A percentile compares a stretch with the other conserved stretches of the same genome.
Evolutionary conservation across 2,329 filamentous ascomycete species (phyloP).

Genomic region (Penicillium thymicola): DNA sequence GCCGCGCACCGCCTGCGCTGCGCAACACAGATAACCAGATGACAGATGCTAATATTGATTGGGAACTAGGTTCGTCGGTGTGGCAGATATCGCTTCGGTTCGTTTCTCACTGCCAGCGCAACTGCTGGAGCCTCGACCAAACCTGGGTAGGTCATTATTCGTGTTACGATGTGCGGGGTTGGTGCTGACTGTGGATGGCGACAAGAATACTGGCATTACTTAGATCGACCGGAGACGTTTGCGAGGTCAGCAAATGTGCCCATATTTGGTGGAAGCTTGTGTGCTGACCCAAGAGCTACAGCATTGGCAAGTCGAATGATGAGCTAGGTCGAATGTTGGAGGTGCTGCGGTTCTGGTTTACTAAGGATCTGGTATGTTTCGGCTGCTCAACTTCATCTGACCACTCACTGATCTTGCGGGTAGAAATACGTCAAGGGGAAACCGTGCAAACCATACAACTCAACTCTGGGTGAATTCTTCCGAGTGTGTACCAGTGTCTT

Average conservation of each 20-base stretch:
- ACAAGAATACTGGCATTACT: constrained; percentile 94
- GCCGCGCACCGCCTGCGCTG: neutral
- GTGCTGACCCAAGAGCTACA: constrained; percentile 43
- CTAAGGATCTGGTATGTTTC: constrained; percentile 73
- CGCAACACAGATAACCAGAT: neutral
- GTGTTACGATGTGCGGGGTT: neutral
- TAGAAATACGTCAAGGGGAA: constrained; percentile 97
- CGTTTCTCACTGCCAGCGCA: constrained; percentile 95
- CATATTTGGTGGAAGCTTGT: constrained; percentile 16
- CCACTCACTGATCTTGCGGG: constrained; percentile 18
- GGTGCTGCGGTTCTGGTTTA: constrained; percentile 95
- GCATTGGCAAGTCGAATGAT: constrained; percentile 85
- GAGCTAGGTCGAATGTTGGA: constrained; percentile 91
- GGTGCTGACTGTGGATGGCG: constrained; percentile 14
- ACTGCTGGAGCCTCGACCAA: constrained; percentile 91
- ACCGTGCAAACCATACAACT: constrained; percentile 99
- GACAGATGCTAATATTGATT: constrained; percentile 3
- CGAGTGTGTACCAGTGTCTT: constrained; percentile 55
- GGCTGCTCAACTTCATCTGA: neutral
- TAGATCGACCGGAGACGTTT: constrained; percentile 92
- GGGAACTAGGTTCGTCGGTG: constrained; percentile 77
- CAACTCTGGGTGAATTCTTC: constrained; percentile 95
- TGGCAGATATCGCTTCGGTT: constrained; percentile 90
- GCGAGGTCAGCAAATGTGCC: constrained; percentile 49
- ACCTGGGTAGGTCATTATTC: constrained; percentile 59